Evolutionary conservation across 2,329 filamentous ascomycete genomes (phyloP).

Genomic region (Paracamarosporium sp.): DNA sequence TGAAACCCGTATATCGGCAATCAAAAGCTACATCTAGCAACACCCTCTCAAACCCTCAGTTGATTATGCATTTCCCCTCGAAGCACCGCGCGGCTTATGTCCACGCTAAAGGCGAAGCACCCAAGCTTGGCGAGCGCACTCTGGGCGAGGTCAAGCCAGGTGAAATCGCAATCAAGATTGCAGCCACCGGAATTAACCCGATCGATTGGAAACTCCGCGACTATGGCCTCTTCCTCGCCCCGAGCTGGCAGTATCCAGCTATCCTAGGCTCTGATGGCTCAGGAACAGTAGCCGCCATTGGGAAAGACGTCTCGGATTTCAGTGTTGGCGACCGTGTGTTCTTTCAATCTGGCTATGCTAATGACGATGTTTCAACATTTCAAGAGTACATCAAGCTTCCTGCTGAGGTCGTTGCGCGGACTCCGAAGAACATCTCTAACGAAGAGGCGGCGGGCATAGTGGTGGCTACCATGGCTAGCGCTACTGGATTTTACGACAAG

Average conservation of each 20-base stretch:
- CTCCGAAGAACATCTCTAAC: slow-evolving; percentile 31
- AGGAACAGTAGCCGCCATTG: slow-evolving; percentile 53
- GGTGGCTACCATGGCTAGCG: slow-evolving; percentile 11
- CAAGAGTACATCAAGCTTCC: slow-evolving; percentile 23
- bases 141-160: slow-evolving; percentile 55
- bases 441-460: slow-evolving; percentile 13
- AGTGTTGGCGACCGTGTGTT: slow-evolving; percentile 41
- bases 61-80: not conserved
- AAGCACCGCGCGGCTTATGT: not conserved
- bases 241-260: slow-evolving; percentile 46
- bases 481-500: slow-evolving; percentile 13
- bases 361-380: slow-evolving; percentile 35
- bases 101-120: not conserved
- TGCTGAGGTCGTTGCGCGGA: slow-evolving; percentile 23
- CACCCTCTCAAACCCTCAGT: not conserved
- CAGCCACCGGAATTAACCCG: slow-evolving; percentile 59
- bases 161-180: slow-evolving; percentile 57
- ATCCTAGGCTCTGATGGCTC: slow-evolving; percentile 53
- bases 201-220: slow-evolving; percentile 54
- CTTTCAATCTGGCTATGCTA: slow-evolving; percentile 24
- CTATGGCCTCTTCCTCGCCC: slow-evolving; percentile 49
- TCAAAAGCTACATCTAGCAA: not conserved
- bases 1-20: no score
- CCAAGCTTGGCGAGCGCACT: slow-evolving; percentile 30
- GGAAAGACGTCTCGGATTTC: slow-evolving; percentile 41